These are phyloP conservation scores for Castanea sativa DNA, from an alignment of 306 rosid genomes.

Conservation along the genomic window DNA sequence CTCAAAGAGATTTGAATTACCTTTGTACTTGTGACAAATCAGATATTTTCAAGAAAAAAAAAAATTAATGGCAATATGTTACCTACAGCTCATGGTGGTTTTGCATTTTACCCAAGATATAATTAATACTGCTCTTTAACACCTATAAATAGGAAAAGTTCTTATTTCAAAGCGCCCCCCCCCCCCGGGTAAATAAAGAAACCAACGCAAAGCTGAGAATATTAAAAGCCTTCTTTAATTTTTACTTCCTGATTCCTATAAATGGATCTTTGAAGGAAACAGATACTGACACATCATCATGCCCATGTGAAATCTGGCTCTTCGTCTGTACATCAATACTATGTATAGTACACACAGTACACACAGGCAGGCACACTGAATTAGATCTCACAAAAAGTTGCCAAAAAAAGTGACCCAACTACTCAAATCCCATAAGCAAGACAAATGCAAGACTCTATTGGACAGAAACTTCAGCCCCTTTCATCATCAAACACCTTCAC, in stretches of 20 bases:
- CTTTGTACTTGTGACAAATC: no score
- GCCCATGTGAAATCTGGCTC: slow-evolving; percentile 36
- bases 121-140: neutral
- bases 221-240: neutral
- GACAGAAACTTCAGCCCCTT: no score
- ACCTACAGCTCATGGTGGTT: no score
- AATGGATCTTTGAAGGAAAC: slow-evolving; percentile 20
- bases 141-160: neutral
- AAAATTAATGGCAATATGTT: no score
- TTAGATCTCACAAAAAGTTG: slow-evolving; percentile 12
- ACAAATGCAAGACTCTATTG: neutral
- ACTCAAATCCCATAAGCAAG: neutral
- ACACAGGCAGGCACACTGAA: neutral
- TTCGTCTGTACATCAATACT: slow-evolving; percentile 8
- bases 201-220: slow-evolving; percentile 5
- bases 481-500: no score
- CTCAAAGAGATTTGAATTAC: no score
- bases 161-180: slow-evolving; percentile 4
- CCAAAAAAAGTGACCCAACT: slow-evolving; percentile 1
- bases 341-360: no score
- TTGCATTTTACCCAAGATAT: neutral
- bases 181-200: slow-evolving; percentile 17
- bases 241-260: slow-evolving; percentile 13
- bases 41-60: no score
- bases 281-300: slow-evolving; percentile 7